Conservation (phyloP, 2,329 filamentous ascomycete genomes). For the Aspergillus fructus region DNA sequence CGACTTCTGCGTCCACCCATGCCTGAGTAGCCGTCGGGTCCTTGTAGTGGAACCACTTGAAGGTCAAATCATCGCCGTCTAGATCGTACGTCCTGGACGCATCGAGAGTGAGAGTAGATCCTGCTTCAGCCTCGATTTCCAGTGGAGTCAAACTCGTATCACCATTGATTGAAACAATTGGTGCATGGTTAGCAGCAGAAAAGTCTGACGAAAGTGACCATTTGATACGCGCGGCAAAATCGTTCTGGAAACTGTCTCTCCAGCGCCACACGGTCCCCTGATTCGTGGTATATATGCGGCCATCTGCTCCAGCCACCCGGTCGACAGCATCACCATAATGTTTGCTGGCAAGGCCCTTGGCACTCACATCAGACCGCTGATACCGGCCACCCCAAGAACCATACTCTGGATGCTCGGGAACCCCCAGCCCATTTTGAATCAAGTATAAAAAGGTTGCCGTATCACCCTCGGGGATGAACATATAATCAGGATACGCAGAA, state of each 20-base stretch:
- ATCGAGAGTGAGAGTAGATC: conserved; percentile 21
- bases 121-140: conserved; percentile 16
- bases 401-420: conserved; percentile 40
- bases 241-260: conserved; percentile 51
- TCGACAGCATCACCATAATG: conserved; percentile 37
- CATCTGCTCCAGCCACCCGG: conserved; percentile 32
- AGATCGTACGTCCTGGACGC: conserved; percentile 23
- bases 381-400: conserved; percentile 46
- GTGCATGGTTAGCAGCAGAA: conserved; percentile 15
- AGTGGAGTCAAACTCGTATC: conserved; percentile 12
- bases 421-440: conserved; percentile 43
- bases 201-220: conserved; percentile 39
- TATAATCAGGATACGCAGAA: conserved; percentile 45
- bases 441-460: conserved; percentile 43
- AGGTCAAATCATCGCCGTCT: conserved; percentile 21
- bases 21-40: conserved; percentile 19
- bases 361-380: conserved; percentile 10
- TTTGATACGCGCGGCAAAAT: conserved; percentile 50
- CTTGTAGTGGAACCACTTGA: conserved; percentile 25
- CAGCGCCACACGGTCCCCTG: conserved; percentile 55
- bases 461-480: conserved; percentile 54
- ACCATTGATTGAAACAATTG: conserved; percentile 11
- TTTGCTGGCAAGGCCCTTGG: conserved; percentile 9
- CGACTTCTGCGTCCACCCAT: conserved; percentile 18
- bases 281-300: conserved; percentile 34